Percentiles rank a stretch among this genome's conserved stretches.
These are phyloP conservation scores for Helminthosporium solani DNA, from an alignment of 2,329 filamentous ascomycete species.

Conservation along the genomic window DNA sequence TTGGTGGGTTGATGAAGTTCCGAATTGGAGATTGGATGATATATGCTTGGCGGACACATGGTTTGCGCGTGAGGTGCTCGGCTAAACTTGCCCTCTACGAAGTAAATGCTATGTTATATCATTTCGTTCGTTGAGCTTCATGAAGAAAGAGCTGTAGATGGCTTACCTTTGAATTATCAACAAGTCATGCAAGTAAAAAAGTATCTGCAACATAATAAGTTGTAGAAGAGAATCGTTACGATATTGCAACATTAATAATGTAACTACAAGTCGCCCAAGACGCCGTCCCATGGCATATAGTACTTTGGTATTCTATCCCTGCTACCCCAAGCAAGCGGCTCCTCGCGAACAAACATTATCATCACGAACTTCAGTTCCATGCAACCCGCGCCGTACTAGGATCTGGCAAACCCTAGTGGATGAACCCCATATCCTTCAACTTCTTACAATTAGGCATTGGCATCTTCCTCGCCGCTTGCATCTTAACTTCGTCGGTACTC, in stretches of 20 bases:
- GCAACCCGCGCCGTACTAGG: too few species aligned
- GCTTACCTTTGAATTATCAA: too few species aligned
- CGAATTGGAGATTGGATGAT: conserved; percentile 15
- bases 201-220: neutral
- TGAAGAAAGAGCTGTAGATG: too few species aligned
- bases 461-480: conserved; percentile 67
- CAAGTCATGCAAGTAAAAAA: too few species aligned
- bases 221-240: neutral
- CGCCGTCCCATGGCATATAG: neutral
- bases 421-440: conserved; percentile 50
- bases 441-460: conserved; percentile 61
- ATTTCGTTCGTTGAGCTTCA: too few species aligned
- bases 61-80: conserved; percentile 16
- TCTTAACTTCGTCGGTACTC: conserved; percentile 74
- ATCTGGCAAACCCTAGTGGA: neutral
- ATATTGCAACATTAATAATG: neutral
- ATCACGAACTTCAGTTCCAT: too few species aligned
- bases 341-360: too few species aligned
- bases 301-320: neutral
- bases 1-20: conserved; percentile 11
- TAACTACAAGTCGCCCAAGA: neutral
- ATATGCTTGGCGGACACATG: conserved; percentile 13
- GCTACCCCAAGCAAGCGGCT: neutral
- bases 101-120: too few species aligned
- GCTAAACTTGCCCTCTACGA: conserved; percentile 8